Conservation (phyloP, 345 rosid genomes). For the Rhodamnia argentea region DNA sequence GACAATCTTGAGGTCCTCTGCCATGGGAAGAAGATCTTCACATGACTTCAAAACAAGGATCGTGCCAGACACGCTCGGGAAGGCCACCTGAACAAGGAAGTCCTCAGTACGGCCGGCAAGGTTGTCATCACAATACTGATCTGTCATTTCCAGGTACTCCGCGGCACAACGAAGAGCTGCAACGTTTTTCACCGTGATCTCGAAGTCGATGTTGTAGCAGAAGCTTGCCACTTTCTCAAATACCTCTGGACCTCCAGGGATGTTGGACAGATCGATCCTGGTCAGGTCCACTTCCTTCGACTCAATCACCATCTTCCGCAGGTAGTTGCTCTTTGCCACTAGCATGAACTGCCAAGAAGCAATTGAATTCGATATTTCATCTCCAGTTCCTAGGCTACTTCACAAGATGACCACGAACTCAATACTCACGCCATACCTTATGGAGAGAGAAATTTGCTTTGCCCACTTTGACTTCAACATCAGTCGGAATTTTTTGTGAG, state of each 20-base stretch:
- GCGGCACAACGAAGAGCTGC: conserved; percentile 92
- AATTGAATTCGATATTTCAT: neutral
- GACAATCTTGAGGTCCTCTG: conserved; percentile 62
- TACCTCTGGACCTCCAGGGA: conserved; percentile 84
- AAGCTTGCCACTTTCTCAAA: conserved; percentile 83
- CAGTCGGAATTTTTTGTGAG: conserved; percentile 72
- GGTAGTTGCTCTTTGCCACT: conserved; percentile 82
- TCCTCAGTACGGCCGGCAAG: conserved; percentile 85
- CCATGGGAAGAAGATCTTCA: conserved; percentile 60
- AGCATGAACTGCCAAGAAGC: conserved; percentile 55
- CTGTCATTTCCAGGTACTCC: conserved; percentile 79
- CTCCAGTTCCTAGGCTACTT: neutral
- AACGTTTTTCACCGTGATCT: conserved; percentile 83
- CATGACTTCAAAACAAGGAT: conserved; percentile 73
- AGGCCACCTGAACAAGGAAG: conserved; percentile 68
- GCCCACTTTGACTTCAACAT: conserved; percentile 62
- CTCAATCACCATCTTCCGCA: conserved; percentile 68
- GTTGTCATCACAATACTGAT: conserved; percentile 53
- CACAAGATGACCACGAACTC: neutral
- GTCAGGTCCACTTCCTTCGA: conserved; percentile 48
- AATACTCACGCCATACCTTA: conserved; percentile 28
- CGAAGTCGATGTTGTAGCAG: conserved; percentile 87
- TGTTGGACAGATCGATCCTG: conserved; percentile 49
- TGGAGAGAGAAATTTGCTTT: conserved; percentile 76
- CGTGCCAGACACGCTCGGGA: conserved; percentile 69